phyloP scores from a whole-genome alignment of 257 asterid species.

The Solanum sitiens region DNA sequence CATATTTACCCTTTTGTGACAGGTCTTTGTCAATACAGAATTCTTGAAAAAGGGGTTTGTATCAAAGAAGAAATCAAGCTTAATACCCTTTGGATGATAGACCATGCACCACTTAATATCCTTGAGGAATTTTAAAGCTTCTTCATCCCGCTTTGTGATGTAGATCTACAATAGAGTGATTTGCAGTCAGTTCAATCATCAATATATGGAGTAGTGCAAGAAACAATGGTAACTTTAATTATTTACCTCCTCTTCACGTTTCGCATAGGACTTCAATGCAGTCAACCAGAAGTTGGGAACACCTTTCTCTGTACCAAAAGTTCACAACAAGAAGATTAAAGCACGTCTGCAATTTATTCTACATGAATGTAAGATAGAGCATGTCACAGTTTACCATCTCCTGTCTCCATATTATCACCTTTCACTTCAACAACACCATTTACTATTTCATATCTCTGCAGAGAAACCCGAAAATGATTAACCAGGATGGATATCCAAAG shows the following conservation, averaged over 20 bases:
- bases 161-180: slow-evolving; percentile 29
- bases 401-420: slow-evolving; percentile 11
- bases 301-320: slow-evolving; percentile 53
- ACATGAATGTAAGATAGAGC: neutral
- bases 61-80: slow-evolving; percentile 72
- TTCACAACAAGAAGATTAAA: neutral
- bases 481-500: neutral
- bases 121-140: slow-evolving; percentile 63
- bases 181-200: neutral
- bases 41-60: slow-evolving; percentile 75
- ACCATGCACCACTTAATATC: slow-evolving; percentile 66
- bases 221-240: neutral
- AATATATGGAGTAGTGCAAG: neutral
- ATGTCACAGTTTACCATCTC: neutral
- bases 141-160: slow-evolving; percentile 58
- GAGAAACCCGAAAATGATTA: neutral
- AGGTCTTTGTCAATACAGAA: slow-evolving; percentile 52
- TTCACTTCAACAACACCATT: slow-evolving; percentile 67
- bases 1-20: slow-evolving; percentile 61
- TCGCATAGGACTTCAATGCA: slow-evolving; percentile 55
- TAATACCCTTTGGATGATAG: slow-evolving; percentile 67
- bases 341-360: neutral
- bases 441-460: slow-evolving; percentile 71
- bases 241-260: slow-evolving; percentile 57
- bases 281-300: slow-evolving; percentile 81